Evolutionary conservation across 805 yeast species (phyloP).

Genomic region (Cyberlindnera mycetangii): DNA sequence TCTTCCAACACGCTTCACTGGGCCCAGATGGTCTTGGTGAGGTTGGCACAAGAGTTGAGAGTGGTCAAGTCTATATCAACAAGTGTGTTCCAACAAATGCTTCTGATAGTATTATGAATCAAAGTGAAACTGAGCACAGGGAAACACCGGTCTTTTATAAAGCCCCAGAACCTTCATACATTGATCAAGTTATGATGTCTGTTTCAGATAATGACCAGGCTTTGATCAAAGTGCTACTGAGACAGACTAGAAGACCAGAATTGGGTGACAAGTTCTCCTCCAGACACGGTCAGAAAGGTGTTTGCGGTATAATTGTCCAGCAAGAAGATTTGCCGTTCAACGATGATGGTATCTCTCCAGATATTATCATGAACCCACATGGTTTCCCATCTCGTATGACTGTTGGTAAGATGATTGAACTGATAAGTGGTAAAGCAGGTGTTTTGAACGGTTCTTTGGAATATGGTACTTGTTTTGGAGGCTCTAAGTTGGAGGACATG

Average conservation of each 20-base stretch:
- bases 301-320: constrained; percentile 95
- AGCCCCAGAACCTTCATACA: constrained; percentile 93
- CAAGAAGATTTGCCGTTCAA: constrained; percentile 97
- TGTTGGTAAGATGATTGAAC: constrained; percentile 96
- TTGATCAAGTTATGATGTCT: constrained; percentile 97
- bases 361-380: constrained; percentile 97
- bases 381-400: constrained; percentile 99
- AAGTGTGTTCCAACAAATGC: constrained; percentile 90
- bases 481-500: constrained; percentile 95
- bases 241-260: constrained; percentile 97
- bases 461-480: constrained; percentile 98
- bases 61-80: constrained; percentile 92
- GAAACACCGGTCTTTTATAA: constrained; percentile 90
- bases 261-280: constrained; percentile 96
- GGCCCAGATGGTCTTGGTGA: constrained; percentile 97
- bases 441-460: constrained; percentile 87
- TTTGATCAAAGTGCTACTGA: constrained; percentile 80
- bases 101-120: constrained; percentile 46
- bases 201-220: constrained; percentile 95
- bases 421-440: constrained; percentile 96
- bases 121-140: constrained; percentile 55
- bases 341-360: constrained; percentile 90
- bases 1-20: constrained; percentile 79
- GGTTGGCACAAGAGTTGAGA: constrained; percentile 85
- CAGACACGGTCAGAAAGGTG: constrained; percentile 99